These are phyloP conservation scores for Bocquillonia castaneifolia DNA, from an alignment of 441 rosid species.

Conservation along the genomic window DNA sequence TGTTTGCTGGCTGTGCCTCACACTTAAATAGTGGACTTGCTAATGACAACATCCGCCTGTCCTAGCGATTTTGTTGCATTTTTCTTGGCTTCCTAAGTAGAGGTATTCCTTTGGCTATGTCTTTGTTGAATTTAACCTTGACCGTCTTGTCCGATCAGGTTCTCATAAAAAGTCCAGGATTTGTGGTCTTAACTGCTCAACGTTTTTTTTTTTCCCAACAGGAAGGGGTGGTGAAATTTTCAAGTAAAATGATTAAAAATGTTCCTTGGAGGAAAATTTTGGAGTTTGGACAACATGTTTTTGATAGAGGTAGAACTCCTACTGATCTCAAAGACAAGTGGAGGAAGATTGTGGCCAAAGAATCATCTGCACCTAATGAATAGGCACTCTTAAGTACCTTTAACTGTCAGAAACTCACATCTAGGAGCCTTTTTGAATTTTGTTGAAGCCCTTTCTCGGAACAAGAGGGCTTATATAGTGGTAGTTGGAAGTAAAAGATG, in stretches of 20 bases:
- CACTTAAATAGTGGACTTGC: background rate
- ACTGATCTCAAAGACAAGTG: constrained; percentile 77
- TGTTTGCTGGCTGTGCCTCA: background rate
- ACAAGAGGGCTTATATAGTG: background rate
- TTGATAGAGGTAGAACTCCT: constrained; percentile 45
- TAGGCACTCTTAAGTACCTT: background rate
- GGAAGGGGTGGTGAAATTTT: constrained; percentile 56
- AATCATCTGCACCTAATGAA: background rate
- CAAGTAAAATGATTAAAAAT: constrained; percentile 35
- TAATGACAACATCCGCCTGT: background rate
- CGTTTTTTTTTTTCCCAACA: constrained; percentile 23
- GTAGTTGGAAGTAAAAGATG: background rate
- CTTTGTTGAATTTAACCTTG: too few species aligned
- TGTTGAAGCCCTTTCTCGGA: background rate
- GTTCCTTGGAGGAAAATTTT: constrained; percentile 72
- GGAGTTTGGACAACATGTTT: constrained; percentile 50
- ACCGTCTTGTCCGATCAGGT: too few species aligned
- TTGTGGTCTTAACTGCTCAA: constrained; percentile 1
- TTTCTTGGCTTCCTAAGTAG: background rate
- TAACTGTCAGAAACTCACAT: too few species aligned
- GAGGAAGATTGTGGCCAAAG: constrained; percentile 34
- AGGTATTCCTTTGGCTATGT: too few species aligned
- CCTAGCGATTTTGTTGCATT: background rate
- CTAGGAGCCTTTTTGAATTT: background rate
- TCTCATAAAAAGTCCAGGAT: background rate